Conservation (phyloP, 2,329 filamentous ascomycete species). For the Aotearoamyces nothofagi region DNA sequence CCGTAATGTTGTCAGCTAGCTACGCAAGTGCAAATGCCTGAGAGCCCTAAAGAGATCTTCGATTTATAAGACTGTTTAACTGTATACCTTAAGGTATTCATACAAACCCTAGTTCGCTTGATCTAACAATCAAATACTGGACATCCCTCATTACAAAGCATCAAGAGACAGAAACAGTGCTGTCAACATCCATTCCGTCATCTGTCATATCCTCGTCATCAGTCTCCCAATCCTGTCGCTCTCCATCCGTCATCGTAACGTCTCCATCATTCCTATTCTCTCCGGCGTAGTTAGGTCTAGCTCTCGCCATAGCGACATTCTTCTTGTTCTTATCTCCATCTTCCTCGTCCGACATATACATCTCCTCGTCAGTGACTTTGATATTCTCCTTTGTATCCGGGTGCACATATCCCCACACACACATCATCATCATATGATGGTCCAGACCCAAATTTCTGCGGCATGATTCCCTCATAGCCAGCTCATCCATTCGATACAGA, state of each 20-base stretch:
- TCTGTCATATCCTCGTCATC: conserved; percentile 3
- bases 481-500: conserved; percentile 40
- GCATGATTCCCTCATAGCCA: conserved; percentile 39
- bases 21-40: too few species aligned
- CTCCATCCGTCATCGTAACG: not conserved
- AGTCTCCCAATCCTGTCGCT: not conserved
- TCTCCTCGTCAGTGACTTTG: conserved; percentile 32
- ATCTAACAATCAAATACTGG: too few species aligned
- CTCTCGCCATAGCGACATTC: not conserved
- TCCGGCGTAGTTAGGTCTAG: not conserved
- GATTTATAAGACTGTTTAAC: too few species aligned
- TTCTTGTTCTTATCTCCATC: conserved; percentile 4
- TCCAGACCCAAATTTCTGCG: conserved; percentile 37
- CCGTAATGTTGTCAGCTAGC: too few species aligned
- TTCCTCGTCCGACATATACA: conserved; percentile 35
- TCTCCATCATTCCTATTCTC: not conserved
- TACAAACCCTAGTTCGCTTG: too few species aligned
- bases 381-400: conserved; percentile 33
- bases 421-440: conserved; percentile 36
- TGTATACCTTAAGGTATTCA: too few species aligned
- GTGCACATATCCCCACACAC: conserved; percentile 47
- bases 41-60: too few species aligned
- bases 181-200: not conserved
- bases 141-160: too few species aligned
- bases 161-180: too few species aligned